These are phyloP conservation scores for Tribonema minus DNA, from an alignment of 108 stramenopile species.

Conservation along the genomic window DNA sequence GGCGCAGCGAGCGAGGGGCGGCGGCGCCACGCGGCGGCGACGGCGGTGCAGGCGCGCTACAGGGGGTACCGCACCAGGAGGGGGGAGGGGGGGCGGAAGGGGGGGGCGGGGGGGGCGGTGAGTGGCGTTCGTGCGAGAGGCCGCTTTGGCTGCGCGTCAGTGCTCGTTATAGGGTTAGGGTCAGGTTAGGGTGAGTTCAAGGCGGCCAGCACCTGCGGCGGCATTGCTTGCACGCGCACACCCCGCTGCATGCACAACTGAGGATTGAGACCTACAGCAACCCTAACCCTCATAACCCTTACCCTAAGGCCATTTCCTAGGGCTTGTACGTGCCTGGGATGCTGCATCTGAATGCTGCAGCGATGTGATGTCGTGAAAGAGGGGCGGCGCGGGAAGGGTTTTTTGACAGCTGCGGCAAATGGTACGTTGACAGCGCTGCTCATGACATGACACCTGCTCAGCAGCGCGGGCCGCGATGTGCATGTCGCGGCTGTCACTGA, in stretches of 20 bases:
- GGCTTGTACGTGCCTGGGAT: too few species aligned
- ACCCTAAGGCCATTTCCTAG: too few species aligned
- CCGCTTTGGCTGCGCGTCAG: too few species aligned
- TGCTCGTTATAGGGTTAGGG: too few species aligned
- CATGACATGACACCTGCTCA: background rate
- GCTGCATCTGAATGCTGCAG: too few species aligned
- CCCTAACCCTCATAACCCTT: too few species aligned
- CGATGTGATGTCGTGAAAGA: background rate
- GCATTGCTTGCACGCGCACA: too few species aligned
- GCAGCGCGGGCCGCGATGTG: background rate
- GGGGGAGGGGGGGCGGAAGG: background rate
- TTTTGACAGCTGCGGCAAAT: background rate
- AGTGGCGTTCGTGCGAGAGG: background rate
- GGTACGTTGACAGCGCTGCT: background rate
- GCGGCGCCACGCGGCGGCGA: slow-evolving; percentile 27
- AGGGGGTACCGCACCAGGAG: slow-evolving; percentile 42
- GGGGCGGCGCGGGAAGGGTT: background rate
- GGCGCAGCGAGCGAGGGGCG: background rate
- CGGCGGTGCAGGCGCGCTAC: slow-evolving; percentile 40
- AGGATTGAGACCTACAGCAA: too few species aligned
- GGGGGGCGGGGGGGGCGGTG: too few species aligned
- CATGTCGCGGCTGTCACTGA: background rate
- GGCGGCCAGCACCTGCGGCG: too few species aligned
- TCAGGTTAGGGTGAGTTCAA: too few species aligned
- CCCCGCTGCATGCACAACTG: too few species aligned